Percentiles rank a stretch among this genome's conserved stretches.
phyloP scores from a whole-genome alignment of 1,284 basidiomycete genomes.

The Pisolithus thermaeus region DNA sequence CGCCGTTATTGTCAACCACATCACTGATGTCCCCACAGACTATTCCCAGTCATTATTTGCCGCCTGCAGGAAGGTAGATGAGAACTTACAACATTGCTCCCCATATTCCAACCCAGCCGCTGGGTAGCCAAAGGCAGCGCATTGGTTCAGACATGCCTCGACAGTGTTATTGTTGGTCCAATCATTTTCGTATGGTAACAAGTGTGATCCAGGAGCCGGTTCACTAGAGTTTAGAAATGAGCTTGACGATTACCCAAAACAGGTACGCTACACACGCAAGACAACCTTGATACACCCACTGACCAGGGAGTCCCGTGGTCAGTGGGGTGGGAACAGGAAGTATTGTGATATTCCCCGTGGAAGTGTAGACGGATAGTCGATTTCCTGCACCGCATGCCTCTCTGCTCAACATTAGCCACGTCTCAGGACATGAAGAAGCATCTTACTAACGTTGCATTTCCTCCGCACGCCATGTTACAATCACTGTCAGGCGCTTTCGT shows the following conservation, averaged over 20 bases:
- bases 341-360: slow-evolving; percentile 42
- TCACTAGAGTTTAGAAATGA: slow-evolving; percentile 23
- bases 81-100: slow-evolving; percentile 57
- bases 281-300: slow-evolving; percentile 64
- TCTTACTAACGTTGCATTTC: slow-evolving; percentile 49
- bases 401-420: slow-evolving; percentile 28
- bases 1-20: slow-evolving; percentile 37
- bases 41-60: slow-evolving; percentile 20
- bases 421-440: slow-evolving; percentile 1
- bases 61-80: background rate
- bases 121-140: slow-evolving; percentile 58
- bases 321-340: slow-evolving; percentile 55
- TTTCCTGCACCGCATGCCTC: slow-evolving; percentile 67
- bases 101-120: slow-evolving; percentile 58
- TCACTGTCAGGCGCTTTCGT: slow-evolving; percentile 39
- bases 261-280: slow-evolving; percentile 42
- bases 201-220: slow-evolving; percentile 28
- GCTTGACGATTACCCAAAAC: background rate
- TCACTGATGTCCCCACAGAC: slow-evolving; percentile 65
- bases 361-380: slow-evolving; percentile 63
- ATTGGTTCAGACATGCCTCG: slow-evolving; percentile 55
- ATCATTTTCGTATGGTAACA: slow-evolving; percentile 57
- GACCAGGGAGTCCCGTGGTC: slow-evolving; percentile 51
- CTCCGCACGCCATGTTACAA: slow-evolving; percentile 66
- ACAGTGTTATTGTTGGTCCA: slow-evolving; percentile 58